Evolutionary conservation across 257 asterid genomes (phyloP), one percentile per base, ranked within the genome.

Genomic region (Verbena officinalis): DNA sequence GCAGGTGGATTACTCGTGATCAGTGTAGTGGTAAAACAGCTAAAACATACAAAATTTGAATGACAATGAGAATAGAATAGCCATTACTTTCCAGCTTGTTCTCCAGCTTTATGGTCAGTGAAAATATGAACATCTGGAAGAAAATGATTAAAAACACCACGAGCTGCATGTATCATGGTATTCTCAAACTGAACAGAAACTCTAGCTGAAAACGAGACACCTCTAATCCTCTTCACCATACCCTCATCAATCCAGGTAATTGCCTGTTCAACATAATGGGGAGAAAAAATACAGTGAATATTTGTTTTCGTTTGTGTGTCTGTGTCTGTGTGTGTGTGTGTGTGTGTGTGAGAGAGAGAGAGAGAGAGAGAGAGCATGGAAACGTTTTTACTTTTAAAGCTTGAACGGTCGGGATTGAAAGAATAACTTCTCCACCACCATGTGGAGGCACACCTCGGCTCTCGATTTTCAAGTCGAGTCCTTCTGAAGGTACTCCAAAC

Each of bases 211-310:
- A 93, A 93, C 46, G 90, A 71, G 65, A 70, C 69, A 56, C 97
- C 97, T 75, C 97, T 81, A 57, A 93, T 90, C 77, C 95, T 83
- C 88, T 88, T 90, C 68, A 88, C 99, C 96, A 87, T 71, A 70
- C 99, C 99, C 77, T 84, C 96, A 8, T 90, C 97, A 74, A 70
- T 85, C 97, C 97, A 93, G 31, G 80, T 80, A 65, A 81, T 42
- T 59, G 99, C 92, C 97, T 94, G 78, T 50, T 15, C 31, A 44
- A 56, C 33, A 44, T 21, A 60, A 27, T 27, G 33, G 72, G 50
- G 62, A 33, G 4, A 67, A 44, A 69, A 17, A 57, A 30, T 23
- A 16, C 24, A 30, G 13, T 44, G 49, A 15, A 9, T 15, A 65
- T 24, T 55, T 23, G 21, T 58, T 22, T 42, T 59, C 49, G 3